Percentiles rank a stretch among this genome's conserved stretches.
These are phyloP conservation scores for Vicia faba DNA, from an alignment of 306 rosid genomes.

Conservation along the genomic window DNA sequence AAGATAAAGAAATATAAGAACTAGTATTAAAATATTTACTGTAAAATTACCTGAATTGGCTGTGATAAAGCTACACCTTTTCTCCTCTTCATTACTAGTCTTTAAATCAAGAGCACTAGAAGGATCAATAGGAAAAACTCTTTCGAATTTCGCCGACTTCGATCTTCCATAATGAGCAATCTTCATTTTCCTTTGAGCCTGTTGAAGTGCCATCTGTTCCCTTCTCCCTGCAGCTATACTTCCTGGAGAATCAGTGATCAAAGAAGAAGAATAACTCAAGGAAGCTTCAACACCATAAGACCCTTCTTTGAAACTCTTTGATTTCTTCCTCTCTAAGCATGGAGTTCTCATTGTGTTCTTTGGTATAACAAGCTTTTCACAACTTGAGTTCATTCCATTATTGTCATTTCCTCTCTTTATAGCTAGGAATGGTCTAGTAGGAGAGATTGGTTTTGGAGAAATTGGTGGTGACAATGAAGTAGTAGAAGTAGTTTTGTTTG, in stretches of 20 bases:
- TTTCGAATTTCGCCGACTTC: conserved; percentile 83
- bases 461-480: conserved; percentile 56
- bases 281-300: conserved; percentile 53
- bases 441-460: conserved; percentile 79
- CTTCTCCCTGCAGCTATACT: conserved; percentile 93
- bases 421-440: conserved; percentile 64
- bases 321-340: conserved; percentile 77
- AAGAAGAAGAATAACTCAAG: conserved; percentile 69
- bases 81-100: conserved; percentile 52
- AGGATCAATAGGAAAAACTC: conserved; percentile 56
- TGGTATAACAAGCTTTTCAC: conserved; percentile 64
- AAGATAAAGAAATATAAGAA: background rate
- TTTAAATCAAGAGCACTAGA: conserved; percentile 39
- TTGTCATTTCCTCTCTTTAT: conserved; percentile 68
- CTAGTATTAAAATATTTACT: no score
- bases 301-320: conserved; percentile 80
- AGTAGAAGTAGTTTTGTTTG: conserved; percentile 35
- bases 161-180: conserved; percentile 99
- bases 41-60: conserved; percentile 66
- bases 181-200: conserved; percentile 85
- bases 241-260: conserved; percentile 93
- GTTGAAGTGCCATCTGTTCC: conserved; percentile 87
- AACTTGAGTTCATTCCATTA: conserved; percentile 59
- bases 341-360: conserved; percentile 52
- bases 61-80: conserved; percentile 94